Conservation (phyloP, 495 filamentous ascomycete species). For the Letharia columbiana region DNA sequence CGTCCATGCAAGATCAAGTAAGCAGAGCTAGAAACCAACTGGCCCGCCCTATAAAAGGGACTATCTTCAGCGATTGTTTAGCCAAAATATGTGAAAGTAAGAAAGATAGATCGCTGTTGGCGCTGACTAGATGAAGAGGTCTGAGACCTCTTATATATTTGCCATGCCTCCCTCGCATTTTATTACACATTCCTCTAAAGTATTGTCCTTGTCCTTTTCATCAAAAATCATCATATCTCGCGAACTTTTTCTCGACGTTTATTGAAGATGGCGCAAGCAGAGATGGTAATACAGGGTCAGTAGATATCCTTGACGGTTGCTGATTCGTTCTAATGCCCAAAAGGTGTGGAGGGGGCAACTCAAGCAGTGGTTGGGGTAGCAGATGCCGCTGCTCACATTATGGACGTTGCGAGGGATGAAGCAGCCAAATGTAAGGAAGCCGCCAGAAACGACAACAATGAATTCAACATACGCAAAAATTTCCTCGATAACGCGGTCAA, state of each 20-base stretch:
- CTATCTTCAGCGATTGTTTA: not conserved
- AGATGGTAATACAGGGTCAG: not conserved
- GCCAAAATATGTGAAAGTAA: not conserved
- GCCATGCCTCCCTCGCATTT: not conserved
- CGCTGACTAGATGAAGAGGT: not conserved
- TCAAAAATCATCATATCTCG: not conserved
- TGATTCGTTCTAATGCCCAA: not conserved
- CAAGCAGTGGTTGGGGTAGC: constrained; percentile 12
- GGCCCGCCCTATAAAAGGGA: too few relatives aligned
- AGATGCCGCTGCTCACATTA: constrained; percentile 16
- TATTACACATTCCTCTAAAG: too few relatives aligned
- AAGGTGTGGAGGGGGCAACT: constrained; percentile 4
- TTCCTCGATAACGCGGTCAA: constrained; percentile 18
- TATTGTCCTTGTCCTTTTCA: not conserved
- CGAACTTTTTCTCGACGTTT: not conserved
- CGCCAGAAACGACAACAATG: constrained; percentile 13
- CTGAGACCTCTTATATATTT: not conserved
- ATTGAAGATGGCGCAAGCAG: not conserved
- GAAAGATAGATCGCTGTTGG: not conserved
- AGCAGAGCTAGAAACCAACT: not conserved
- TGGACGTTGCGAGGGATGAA: constrained; percentile 15
- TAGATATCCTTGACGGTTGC: not conserved
- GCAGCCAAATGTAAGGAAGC: constrained; percentile 14
- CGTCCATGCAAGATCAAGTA: not conserved
- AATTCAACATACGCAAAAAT: constrained; percentile 19